Percentiles rank a stretch among this genome's conserved stretches.
phyloP scores from a whole-genome alignment of 2,329 filamentous ascomycete species.

The Trichoderma breve region DNA sequence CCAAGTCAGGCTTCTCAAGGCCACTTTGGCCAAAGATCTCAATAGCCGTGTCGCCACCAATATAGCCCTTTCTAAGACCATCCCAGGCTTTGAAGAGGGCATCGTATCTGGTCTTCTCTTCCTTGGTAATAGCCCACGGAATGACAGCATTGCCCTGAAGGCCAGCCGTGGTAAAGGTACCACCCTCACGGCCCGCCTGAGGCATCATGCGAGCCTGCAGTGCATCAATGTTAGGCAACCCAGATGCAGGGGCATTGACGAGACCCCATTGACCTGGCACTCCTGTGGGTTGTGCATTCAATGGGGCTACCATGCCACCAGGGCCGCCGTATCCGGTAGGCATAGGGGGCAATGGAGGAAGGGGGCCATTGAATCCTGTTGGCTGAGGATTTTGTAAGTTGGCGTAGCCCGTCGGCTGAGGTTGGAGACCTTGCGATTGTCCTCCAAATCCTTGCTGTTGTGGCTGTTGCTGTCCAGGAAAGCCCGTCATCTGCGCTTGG shows the following conservation, averaged over 20 bases:
- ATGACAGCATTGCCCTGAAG: constrained; percentile 92
- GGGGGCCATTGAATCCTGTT: constrained; percentile 77
- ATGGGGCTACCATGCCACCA: constrained; percentile 54
- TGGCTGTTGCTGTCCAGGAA: constrained; percentile 50
- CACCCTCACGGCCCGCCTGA: constrained; percentile 83
- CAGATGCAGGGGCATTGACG: constrained; percentile 86
- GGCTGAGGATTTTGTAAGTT: constrained; percentile 67
- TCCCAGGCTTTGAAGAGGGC: constrained; percentile 96
- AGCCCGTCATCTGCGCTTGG: constrained; percentile 67
- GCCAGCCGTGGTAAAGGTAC: constrained; percentile 78
- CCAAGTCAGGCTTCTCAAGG: constrained; percentile 83
- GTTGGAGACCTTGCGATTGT: constrained; percentile 59
- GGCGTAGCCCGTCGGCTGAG: constrained; percentile 69
- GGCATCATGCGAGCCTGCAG: constrained; percentile 96
- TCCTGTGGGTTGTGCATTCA: constrained; percentile 94
- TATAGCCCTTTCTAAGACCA: constrained; percentile 87
- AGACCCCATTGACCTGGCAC: constrained; percentile 96
- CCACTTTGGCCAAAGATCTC: constrained; percentile 98
- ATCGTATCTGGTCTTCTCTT: constrained; percentile 97
- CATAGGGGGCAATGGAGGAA: constrained; percentile 87
- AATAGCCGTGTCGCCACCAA: constrained; percentile 87
- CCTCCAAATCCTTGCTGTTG: constrained; percentile 58
- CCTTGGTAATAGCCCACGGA: constrained; percentile 97
- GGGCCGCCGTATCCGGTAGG: constrained; percentile 59
- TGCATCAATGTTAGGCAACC: constrained; percentile 89